Percentiles rank a stretch among this genome's conserved stretches.
These are phyloP conservation scores for Sicyos baderoa DNA, from an alignment of 306 rosid genomes.

Conservation along the genomic window DNA sequence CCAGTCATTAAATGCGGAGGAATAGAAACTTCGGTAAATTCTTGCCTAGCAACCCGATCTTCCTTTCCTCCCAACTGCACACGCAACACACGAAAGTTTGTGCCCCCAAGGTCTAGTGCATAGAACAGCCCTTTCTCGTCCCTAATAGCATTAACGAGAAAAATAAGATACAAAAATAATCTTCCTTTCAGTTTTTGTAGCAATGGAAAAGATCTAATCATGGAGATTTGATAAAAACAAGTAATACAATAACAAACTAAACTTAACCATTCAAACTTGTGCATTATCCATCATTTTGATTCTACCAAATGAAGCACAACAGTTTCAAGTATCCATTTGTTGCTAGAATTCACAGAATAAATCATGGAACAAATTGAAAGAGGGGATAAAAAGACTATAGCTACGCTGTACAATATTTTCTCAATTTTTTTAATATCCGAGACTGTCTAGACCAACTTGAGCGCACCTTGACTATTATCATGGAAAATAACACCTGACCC, in stretches of 20 bases:
- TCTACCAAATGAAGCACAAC: not conserved
- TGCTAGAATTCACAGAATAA: not conserved
- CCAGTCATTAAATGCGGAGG: conserved; percentile 89
- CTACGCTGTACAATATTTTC: not conserved
- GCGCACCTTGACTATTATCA: too few species aligned
- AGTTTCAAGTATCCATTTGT: not conserved
- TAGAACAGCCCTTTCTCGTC: conserved; percentile 81
- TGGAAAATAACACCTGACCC: too few species aligned
- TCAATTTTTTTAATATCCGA: too few species aligned
- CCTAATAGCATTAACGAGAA: conserved; percentile 32
- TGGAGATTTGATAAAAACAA: not conserved
- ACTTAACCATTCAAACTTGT: not conserved
- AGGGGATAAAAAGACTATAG: not conserved
- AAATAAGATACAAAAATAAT: not conserved
- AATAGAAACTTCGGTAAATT: conserved; percentile 73
- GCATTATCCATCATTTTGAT: not conserved
- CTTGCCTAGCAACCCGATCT: conserved; percentile 43
- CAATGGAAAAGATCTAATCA: not conserved
- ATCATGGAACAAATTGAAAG: not conserved
- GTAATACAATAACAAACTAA: not conserved
- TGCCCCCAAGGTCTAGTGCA: conserved; percentile 97
- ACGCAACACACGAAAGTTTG: conserved; percentile 85
- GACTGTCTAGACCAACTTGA: too few species aligned
- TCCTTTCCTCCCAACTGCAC: conserved; percentile 82
- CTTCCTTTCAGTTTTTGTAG: not conserved